Evolutionary conservation across 108 stramenopile genomes (phyloP), one percentile per base, ranked within the genome.

Genomic region (Fragilaria crotonensis): DNA sequence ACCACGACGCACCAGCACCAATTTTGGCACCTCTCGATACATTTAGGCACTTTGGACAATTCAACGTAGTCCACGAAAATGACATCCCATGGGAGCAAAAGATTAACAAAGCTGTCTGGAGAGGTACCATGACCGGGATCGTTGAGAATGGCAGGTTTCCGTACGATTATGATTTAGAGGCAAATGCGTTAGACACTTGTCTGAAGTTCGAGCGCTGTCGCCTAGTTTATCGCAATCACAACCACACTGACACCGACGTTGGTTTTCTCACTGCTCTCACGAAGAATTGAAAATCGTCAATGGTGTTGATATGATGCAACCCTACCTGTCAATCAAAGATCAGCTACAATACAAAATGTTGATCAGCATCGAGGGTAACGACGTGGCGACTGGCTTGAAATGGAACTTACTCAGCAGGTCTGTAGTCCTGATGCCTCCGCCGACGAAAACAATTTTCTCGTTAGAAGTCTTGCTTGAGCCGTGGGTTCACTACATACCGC

Each of bases 401-500:
- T 79, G 78, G 78, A n/a, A 50, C 19, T 50, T 79, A 46, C 36
- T 56, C n/a, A 60, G 55, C 19, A 60, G 64, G 4, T 74, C 73
- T 26, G 72, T 79, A 0, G 78, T 79, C 7, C 49, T 79, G 21
- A 75, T 79, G 78, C 60, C 78, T 11, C 45, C 36, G 30, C 73
- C 73, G 31, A 74, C 65, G 31, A 57, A 52, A 18, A 70, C 53
- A 28, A 73, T 71, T 23, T 85, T 74, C 75, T 21, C 76, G 4
- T 78, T 85, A 80, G 81, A 79, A 50, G 77, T 74, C 29, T 57
- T 69, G 33, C 59, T 91, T 30, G 47, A 81, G 60, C 85, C 90
- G 7, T 85, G 82, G 79, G 71, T 84, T 23, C 90, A 91, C 58
- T 91, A 81, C 57, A 57, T 91, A 41, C 90, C 90, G 4, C 33